Evolutionary conservation across 2,329 filamentous ascomycete species (phyloP), one percentile per base, ranked within the genome.

Genomic region (Paramyrothecium roridum): DNA sequence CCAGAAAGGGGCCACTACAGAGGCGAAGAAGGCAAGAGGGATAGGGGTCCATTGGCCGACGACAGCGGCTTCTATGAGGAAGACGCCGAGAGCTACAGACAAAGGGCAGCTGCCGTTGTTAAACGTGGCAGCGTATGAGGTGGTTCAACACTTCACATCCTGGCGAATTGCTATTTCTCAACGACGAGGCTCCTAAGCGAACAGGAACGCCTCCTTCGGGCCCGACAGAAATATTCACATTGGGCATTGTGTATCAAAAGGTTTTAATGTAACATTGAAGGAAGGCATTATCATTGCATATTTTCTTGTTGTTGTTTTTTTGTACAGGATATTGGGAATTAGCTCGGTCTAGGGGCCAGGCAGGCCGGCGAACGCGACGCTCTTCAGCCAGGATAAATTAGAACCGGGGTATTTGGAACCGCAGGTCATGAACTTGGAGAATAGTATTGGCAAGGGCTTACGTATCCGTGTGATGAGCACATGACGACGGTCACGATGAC

Each of bases 1-100:
- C 77, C 70, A 46, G 73, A 77, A 63, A 65, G 70, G 37, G 61
- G 61, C 48, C 73, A 76, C 30, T 75, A 73, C 49, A 33, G 49
- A 8, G 16, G 30, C 61, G 73, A 71, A 22, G 70, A 70, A 46
- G 50, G 54, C 57, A 51, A 51, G 22, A n/a, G 13, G 33, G 33
- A 37, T n/a, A 20, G 11, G 19, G n/a, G 13, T 20, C 17, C 49
- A 22, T 22, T 40, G 13, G 11, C 21, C 48, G 49, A 51, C 22
- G 49, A 51, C 26, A 40, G 30, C 49, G 26, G 26, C 3, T n/a
- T 37, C n/a, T 51, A 51, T 30, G 49, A 51, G 12, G 49, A 51
- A 11, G 49, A 51, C 26, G 8, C 33, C n/a, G 49, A 51, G 16
- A 40, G 17, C 26, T 20, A 34, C 16, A 40, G 49, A n/a, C 49